Evolutionary conservation across 2,329 filamentous ascomycete genomes (phyloP), one percentile per base, ranked within the genome.

Genomic region (Beauveria scarabaeidicola): DNA sequence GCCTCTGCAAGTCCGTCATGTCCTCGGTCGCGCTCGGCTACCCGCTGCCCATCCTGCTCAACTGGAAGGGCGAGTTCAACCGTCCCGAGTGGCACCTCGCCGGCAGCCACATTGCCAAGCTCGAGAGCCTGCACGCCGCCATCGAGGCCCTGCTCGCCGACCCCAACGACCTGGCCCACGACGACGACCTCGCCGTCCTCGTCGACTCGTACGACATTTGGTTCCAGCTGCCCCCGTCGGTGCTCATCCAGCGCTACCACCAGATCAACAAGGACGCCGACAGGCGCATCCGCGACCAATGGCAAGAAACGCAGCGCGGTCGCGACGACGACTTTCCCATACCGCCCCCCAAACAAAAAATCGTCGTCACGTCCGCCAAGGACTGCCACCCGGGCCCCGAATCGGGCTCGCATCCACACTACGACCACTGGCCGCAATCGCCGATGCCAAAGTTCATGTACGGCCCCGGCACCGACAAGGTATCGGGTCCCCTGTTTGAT

Each of bases 1-100:
- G 72, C 56, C 68, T 75, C 11, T 75, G 73, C 70, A 75, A 74
- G 55, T 68, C 69, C 27, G 64, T 73, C 59, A 73, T 74, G 70
- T 74, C 72, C 1, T 69, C 70, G 10, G 67, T 74, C 17, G 72
- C 70, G 2, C 65, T 73, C 7, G 73, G 73, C 1, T 75, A 74
- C n/a, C 72, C 73, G 0, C 64, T 69, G 36, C 73, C 73, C 0
- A 70, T 67, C 1, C 63, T 75, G 3, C 62, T 75, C 1, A 74
- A 74, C 67, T 75, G 73, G 73, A 58, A 68, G 3, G 66, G 70
- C 53, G 73, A 74, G 50, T 74, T 72, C 57, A 73, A 74, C 56
- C 64, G 69, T 0, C 71, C 70, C 0, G 62, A 68, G 10, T 74
- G 72, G 71, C 72, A 75, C 36, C 71, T 74, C 61, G 66, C 64